These are phyloP conservation scores for Nephelium lappaceum DNA, from an alignment of 345 rosid genomes.

Conservation along the genomic window DNA sequence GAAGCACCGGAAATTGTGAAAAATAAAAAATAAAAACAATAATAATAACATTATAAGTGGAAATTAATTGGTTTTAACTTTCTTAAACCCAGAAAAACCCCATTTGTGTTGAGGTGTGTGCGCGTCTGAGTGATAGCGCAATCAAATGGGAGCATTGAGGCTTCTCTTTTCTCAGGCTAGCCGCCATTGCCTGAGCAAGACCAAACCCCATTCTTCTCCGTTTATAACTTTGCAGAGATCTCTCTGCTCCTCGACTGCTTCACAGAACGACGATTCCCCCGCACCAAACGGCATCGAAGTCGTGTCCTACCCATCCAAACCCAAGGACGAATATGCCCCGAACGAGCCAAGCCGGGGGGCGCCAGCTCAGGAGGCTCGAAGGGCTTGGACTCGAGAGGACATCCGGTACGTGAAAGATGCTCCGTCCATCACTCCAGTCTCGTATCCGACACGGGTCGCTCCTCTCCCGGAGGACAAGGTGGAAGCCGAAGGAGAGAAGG, in stretches of 20 bases:
- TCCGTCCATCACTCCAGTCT: conserved; percentile 59
- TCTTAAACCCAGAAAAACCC: conserved; percentile 12
- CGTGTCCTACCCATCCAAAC: conserved; percentile 65
- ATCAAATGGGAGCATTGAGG: conserved; percentile 53
- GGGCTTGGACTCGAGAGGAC: conserved; percentile 71
- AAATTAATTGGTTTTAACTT: not conserved
- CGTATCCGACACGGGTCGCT: conserved; percentile 73
- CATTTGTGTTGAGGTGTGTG: not conserved
- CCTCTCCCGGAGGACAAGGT: conserved; percentile 81
- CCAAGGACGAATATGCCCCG: conserved; percentile 33
- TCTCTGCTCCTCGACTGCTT: conserved; percentile 40
- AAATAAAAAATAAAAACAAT: too few relatives aligned
- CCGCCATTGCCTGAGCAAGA: conserved; percentile 41
- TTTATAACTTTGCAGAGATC: conserved; percentile 34
- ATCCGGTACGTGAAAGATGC: conserved; percentile 69
- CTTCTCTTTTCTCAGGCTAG: conserved; percentile 58
- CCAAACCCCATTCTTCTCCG: conserved; percentile 35
- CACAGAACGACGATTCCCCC: conserved; percentile 21
- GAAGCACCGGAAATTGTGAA: too few relatives aligned
- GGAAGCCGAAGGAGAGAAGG: conserved; percentile 13
- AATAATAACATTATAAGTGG: too few relatives aligned
- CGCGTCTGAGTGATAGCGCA: not conserved
- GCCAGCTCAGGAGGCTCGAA: conserved; percentile 23
- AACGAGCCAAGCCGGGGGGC: conserved; percentile 15
- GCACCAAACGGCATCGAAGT: conserved; percentile 46